Percentiles rank a stretch among this genome's conserved stretches.
Conservation (phyloP, 257 asterid species). For the Ehretia macrophylla region DNA sequence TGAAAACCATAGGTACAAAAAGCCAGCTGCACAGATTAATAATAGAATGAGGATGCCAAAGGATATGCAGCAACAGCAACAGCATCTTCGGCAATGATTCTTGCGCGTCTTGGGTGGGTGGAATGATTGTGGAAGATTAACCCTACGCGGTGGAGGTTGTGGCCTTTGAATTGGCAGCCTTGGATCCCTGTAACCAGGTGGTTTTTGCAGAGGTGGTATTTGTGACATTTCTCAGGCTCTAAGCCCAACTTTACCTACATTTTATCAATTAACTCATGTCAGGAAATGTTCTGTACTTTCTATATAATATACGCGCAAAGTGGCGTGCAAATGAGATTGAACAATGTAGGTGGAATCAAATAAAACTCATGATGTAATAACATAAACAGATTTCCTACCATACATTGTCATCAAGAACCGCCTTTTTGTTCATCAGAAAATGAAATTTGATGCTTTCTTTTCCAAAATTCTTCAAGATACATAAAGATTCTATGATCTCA, state of each 20-base stretch:
- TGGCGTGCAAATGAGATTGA: too few species aligned
- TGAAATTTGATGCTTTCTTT: too few species aligned
- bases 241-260: not conserved
- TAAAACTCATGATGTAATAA: too few species aligned
- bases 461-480: too few species aligned
- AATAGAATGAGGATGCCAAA: slow-evolving; percentile 15
- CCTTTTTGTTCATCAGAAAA: too few species aligned
- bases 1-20: slow-evolving; percentile 36
- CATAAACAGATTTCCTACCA: too few species aligned
- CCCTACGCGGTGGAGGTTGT: slow-evolving; percentile 10
- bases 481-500: too few species aligned
- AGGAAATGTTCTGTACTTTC: not conserved
- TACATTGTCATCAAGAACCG: too few species aligned
- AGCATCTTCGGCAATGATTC: slow-evolving; percentile 30
- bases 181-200: slow-evolving; percentile 56
- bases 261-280: not conserved
- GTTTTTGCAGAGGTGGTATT: slow-evolving; percentile 36
- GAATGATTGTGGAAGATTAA: slow-evolving; percentile 34
- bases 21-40: slow-evolving; percentile 14
- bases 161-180: slow-evolving; percentile 15
- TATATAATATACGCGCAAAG: too few species aligned
- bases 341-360: too few species aligned
- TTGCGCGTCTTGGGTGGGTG: slow-evolving; percentile 7
- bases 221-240: slow-evolving; percentile 18
- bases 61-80: slow-evolving; percentile 28